These are phyloP conservation scores for Xylariaceae sp. DNA, from an alignment of 2,329 filamentous ascomycete species.

Conservation along the genomic window DNA sequence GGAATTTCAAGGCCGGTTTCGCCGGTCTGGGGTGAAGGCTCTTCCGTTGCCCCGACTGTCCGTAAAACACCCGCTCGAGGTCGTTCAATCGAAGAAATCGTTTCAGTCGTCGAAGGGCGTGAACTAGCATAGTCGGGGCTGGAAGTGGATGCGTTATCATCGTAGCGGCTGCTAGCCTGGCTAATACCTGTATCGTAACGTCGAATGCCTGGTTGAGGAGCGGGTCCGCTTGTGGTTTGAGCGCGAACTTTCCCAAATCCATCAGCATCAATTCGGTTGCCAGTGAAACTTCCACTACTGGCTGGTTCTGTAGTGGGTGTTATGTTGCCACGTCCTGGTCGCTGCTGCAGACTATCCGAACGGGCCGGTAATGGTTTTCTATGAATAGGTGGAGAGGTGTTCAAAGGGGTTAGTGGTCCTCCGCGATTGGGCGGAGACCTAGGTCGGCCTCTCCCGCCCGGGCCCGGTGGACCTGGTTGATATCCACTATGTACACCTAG, in stretches of 20 bases:
- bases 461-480: conserved; percentile 33
- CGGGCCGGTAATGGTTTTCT: conserved; percentile 60
- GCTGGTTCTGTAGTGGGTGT: conserved; percentile 45
- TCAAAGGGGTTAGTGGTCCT: conserved; percentile 37
- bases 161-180: conserved; percentile 53
- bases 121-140: conserved; percentile 83
- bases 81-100: conserved; percentile 61
- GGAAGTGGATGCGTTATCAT: conserved; percentile 68
- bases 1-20: conserved; percentile 64
- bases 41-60: conserved; percentile 68
- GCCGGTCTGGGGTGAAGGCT: conserved; percentile 13
- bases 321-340: conserved; percentile 47
- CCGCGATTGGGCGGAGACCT: conserved; percentile 31
- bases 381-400: conserved; percentile 51
- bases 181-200: conserved; percentile 48
- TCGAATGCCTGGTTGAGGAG: conserved; percentile 23
- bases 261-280: conserved; percentile 53
- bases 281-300: conserved; percentile 47
- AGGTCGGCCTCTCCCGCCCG: conserved; percentile 30
- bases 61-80: conserved; percentile 81
- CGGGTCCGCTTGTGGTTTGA: conserved; percentile 39
- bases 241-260: conserved; percentile 55
- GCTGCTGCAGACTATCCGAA: conserved; percentile 44
- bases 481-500: conserved; percentile 36
- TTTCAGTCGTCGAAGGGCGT: conserved; percentile 57